These are phyloP conservation scores for Acanthamoeba castellanii DNA, from an alignment of 208 protist genomes.

Conservation along the genomic window DNA sequence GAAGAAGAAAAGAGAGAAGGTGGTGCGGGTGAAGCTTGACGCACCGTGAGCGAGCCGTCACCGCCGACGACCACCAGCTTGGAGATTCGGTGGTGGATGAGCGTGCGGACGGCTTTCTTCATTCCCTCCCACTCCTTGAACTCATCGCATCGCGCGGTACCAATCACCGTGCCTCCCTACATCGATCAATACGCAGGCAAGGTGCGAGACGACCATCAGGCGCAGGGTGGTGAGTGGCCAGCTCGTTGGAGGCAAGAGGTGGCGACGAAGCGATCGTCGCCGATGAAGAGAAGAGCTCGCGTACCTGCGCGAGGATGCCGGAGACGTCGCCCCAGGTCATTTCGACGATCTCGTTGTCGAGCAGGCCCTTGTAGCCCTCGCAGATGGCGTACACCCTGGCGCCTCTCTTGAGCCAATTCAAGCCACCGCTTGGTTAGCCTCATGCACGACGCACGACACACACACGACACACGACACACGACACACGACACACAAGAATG, in stretches of 20 bases:
- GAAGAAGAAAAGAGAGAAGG: not conserved
- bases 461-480: not conserved
- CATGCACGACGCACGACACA: not conserved
- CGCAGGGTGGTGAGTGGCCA: not conserved
- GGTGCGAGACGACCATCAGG: not conserved
- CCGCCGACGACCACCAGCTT: conserved; percentile 87
- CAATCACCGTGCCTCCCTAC: conserved; percentile 88
- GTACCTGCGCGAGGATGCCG: conserved; percentile 81
- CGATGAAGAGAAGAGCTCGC: not conserved
- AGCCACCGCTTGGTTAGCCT: not conserved
- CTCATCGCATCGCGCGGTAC: conserved; percentile 84
- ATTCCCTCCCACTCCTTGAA: conserved; percentile 79
- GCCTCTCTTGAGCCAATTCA: conserved; percentile 43
- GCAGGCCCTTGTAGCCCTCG: conserved; percentile 87
- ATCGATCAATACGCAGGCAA: not conserved
- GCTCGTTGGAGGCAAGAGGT: not conserved
- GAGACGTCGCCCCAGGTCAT: conserved; percentile 81
- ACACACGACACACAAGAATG: conserved; percentile 1
- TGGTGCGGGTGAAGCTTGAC: not conserved
- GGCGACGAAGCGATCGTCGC: no score
- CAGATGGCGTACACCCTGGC: conserved; percentile 78
- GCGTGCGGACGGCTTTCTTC: conserved; percentile 70
- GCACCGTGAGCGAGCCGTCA: conserved; percentile 86
- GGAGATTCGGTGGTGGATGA: conserved; percentile 83
- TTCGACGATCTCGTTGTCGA: conserved; percentile 82